Evolutionary conservation across 352 stramenopile genomes (phyloP).

Genomic region (Hyaloperonospora brassicae): DNA sequence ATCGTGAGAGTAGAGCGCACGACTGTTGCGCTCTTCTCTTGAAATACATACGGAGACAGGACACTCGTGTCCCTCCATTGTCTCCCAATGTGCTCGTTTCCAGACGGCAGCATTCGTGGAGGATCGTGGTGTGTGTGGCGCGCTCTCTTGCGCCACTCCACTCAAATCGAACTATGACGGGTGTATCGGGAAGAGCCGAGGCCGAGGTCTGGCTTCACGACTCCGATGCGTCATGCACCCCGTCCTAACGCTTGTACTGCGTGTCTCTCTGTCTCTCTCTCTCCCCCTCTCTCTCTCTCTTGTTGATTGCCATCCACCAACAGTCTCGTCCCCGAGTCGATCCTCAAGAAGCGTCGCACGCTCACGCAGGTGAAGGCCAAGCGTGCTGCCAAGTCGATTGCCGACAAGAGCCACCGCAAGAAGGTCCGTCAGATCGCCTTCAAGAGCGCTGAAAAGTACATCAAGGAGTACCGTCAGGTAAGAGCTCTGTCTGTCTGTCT

Average conservation of each 20-base stretch:
- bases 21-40: slow-evolving; percentile 57
- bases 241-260: slow-evolving; percentile 49
- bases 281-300: not conserved
- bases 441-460: slow-evolving; percentile 97
- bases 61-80: slow-evolving; percentile 22
- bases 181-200: slow-evolving; percentile 37
- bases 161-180: slow-evolving; percentile 85
- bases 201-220: slow-evolving; percentile 2
- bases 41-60: slow-evolving; percentile 64
- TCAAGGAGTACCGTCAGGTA: slow-evolving; percentile 95
- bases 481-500: slow-evolving; percentile 5
- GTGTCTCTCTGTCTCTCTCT: slow-evolving; percentile 4
- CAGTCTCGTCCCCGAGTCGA: slow-evolving; percentile 84
- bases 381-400: slow-evolving; percentile 60
- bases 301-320: slow-evolving; percentile 3
- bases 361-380: slow-evolving; percentile 85
- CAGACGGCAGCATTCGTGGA: slow-evolving; percentile 56
- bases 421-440: slow-evolving; percentile 87
- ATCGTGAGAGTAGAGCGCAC: slow-evolving; percentile 79
- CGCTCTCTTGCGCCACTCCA: slow-evolving; percentile 43
- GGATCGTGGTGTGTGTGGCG: slow-evolving; percentile 79
- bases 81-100: slow-evolving; percentile 64
- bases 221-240: slow-evolving; percentile 43
- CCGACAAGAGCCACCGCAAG: slow-evolving; percentile 77
- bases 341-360: slow-evolving; percentile 88